phyloP scores from a whole-genome alignment of 2,329 filamentous ascomycete genomes.

The Trichophyton rubrum region DNA sequence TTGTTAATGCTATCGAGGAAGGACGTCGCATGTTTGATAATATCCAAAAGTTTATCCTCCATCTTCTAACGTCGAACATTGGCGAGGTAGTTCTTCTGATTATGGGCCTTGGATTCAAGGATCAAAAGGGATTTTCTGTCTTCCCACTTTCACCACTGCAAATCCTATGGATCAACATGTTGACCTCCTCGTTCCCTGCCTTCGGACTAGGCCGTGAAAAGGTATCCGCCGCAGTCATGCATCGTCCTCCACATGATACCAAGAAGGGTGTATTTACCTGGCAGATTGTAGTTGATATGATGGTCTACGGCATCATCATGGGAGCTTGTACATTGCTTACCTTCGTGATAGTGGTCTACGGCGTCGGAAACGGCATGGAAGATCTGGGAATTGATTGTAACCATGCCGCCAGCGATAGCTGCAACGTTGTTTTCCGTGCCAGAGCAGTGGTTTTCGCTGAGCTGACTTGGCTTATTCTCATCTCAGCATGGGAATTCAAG shows the following conservation, averaged over 20 bases:
- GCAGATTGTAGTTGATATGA: slow-evolving; percentile 43
- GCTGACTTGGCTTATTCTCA: slow-evolving; percentile 44
- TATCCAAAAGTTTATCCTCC: slow-evolving; percentile 61
- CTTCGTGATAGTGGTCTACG: slow-evolving; percentile 42
- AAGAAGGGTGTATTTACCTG: slow-evolving; percentile 41
- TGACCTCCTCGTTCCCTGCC: slow-evolving; percentile 47
- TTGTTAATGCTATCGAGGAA: slow-evolving; percentile 70
- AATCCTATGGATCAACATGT: slow-evolving; percentile 54
- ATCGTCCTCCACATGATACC: slow-evolving; percentile 42
- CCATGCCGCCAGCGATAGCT: slow-evolving; percentile 9
- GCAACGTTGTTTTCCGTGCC: slow-evolving; percentile 29
- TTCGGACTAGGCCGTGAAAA: slow-evolving; percentile 49
- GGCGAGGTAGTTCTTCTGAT: slow-evolving; percentile 47
- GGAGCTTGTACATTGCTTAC: slow-evolving; percentile 38
- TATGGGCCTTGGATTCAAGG: slow-evolving; percentile 48
- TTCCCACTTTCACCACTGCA: slow-evolving; percentile 48
- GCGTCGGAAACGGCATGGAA: slow-evolving; percentile 28
- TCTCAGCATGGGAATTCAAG: slow-evolving; percentile 46
- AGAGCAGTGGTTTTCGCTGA: slow-evolving; percentile 46
- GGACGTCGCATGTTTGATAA: slow-evolving; percentile 79
- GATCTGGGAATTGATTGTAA: slow-evolving; percentile 17
- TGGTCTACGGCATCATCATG: slow-evolving; percentile 42
- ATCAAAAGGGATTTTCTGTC: slow-evolving; percentile 40
- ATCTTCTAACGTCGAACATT: slow-evolving; percentile 44
- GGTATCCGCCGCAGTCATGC: slow-evolving; percentile 43